Base-by-base conservation (phyloP, 768 basidiomycete genomes). In the Phylloporus sp. region DNA sequence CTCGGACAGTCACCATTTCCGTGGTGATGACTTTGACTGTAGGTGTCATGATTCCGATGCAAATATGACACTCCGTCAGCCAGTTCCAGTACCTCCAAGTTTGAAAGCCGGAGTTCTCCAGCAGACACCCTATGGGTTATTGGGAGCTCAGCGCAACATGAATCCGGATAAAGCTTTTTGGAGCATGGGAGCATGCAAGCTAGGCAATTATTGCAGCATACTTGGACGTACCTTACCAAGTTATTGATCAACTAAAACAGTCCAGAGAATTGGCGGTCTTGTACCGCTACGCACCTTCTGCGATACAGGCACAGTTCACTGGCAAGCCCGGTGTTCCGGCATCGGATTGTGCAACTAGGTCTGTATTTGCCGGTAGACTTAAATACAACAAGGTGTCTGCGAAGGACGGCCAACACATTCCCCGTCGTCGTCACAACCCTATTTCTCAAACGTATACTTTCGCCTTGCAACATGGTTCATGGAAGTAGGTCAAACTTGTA, bases 331-430 rank as follows among this genome's bases (percentile, higher is more conserved):
- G 62, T 42, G 40, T 53, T 38, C 36, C 20, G 27, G 38, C 23
- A 36, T 44, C 1, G 40, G 20, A 13, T 43, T 23, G 44, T 43
- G 42, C 26, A 49, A 29, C 26, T 6, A 28, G 45, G 11, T 36
- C 39, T 29, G 27, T 32, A 43, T 55, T 60, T 42, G 2, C 59
- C 51, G 56, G 46, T 39, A 24, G 39, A 16, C 47, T 63, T 70
- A 69, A 67, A 67, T 65, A 67, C 57, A 41, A 52, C 31, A 26
- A n/a, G 27, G 36, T 9, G 26, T 39, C 9, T 11, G 24, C 26
- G 16, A 32, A 44, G 16, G 39, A 35, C 36, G 47, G 6, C 36
- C 34, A 35, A 26, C 45, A 41, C 43, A 49, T 18, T 24, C 36
- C 5, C 24, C 48, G 16, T 40, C 7, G 8, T 47, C 28, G 20